Conservation (phyloP, 208 protist species). For the Kentomonas sorsogonicus region DNA sequence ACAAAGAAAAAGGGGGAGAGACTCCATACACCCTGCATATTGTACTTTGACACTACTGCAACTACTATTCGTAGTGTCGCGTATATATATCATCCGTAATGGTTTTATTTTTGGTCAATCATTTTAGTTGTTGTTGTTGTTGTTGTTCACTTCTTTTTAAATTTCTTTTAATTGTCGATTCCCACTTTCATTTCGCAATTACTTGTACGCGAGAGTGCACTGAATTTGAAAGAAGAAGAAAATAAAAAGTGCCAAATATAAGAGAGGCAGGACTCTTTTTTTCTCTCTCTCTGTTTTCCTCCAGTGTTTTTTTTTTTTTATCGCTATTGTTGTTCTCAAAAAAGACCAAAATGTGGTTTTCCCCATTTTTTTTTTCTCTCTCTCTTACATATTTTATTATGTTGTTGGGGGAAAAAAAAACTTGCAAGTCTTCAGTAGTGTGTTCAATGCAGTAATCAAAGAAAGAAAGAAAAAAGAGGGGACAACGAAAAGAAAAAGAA, state of each 20-base stretch:
- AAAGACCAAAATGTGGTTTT: neutral
- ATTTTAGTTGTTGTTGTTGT: too few species aligned
- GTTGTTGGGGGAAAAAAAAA: conserved; percentile 3
- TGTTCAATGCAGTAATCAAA: too few species aligned
- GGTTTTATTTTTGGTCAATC: too few species aligned
- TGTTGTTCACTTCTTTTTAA: neutral
- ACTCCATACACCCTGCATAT: too few species aligned
- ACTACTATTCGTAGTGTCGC: too few species aligned
- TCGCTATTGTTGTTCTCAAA: neutral
- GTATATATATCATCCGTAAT: too few species aligned
- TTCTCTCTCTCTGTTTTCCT: neutral
- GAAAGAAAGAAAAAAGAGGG: conserved; percentile 9
- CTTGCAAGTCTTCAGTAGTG: neutral
- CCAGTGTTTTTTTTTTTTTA: neutral
- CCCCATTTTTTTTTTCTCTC: neutral
- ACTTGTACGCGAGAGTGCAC: neutral
- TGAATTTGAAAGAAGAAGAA: neutral
- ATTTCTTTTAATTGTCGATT: neutral
- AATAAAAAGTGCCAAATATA: neutral
- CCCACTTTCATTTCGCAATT: neutral
- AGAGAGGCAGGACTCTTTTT: neutral
- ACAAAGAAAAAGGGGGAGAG: too few species aligned
- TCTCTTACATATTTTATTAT: neutral
- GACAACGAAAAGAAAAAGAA: conserved; percentile 7
- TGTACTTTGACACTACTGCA: too few species aligned